Percentiles rank a stretch among this genome's conserved stretches.
phyloP scores from a whole-genome alignment of 1,284 basidiomycete species.

The Trametes hirsuta region DNA sequence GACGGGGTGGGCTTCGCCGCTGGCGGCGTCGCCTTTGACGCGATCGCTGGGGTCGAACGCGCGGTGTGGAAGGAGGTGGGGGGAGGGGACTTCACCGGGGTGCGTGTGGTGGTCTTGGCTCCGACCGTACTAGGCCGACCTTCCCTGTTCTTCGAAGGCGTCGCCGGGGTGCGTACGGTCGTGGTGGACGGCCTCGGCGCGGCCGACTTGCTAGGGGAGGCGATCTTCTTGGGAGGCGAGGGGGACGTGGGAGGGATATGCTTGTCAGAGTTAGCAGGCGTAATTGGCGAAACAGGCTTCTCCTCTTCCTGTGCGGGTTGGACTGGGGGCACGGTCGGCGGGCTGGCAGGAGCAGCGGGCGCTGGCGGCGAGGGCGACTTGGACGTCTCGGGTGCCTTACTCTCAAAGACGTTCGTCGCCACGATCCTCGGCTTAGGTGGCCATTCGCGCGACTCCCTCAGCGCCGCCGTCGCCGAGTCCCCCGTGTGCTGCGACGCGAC shows the following conservation, averaged over 20 bases:
- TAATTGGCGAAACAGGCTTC: constrained; percentile 24
- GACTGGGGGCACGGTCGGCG: constrained; percentile 10
- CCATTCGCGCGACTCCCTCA: constrained; percentile 75
- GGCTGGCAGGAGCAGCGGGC: constrained; percentile 7
- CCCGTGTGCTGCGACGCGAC: constrained; percentile 58
- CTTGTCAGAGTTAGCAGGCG: constrained; percentile 18
- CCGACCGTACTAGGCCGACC: constrained; percentile 17
- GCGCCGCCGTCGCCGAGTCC: constrained; percentile 64
- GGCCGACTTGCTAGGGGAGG: constrained; percentile 21
- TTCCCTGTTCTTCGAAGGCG: constrained; percentile 34
- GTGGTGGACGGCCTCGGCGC: constrained; percentile 13
- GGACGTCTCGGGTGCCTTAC: constrained; percentile 1
- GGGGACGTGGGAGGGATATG: constrained; percentile 24
- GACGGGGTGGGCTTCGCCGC: constrained; percentile 19
- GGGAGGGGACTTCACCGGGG: constrained; percentile 32
- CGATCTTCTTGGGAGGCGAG: constrained; percentile 31
- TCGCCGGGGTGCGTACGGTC: constrained; percentile 23
- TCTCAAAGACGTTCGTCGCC: constrained; percentile 12
- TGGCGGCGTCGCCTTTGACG: constrained; percentile 22
- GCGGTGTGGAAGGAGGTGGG: constrained; percentile 32
- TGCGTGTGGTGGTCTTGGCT: constrained; percentile 30
- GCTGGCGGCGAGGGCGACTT: constrained; percentile 22
- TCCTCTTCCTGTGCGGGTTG: constrained; percentile 13
- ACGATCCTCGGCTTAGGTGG: constrained; percentile 49
- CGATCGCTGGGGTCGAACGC: constrained; percentile 25